Evolutionary conservation across 106 monocot species (phyloP).

Genomic region (Allium cepa): DNA sequence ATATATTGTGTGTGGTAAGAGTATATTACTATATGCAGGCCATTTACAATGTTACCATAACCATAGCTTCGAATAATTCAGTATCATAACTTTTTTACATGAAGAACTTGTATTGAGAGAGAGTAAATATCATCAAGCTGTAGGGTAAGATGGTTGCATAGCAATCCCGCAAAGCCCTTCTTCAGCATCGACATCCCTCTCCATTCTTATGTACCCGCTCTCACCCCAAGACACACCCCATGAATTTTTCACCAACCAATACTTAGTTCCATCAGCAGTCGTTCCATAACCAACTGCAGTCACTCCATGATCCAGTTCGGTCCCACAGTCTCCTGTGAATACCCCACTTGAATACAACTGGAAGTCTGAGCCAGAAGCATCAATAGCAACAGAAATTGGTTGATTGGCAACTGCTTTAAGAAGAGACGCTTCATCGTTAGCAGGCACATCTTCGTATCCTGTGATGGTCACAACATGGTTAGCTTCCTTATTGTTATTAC

Average conservation of each 20-base stretch:
- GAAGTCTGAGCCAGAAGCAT: not conserved
- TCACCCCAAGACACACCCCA: constrained; percentile 7
- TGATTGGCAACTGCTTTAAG: constrained; percentile 10
- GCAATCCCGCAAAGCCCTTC: constrained; percentile 9
- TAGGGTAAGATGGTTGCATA: constrained; percentile 8
- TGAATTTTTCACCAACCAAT: constrained; percentile 12
- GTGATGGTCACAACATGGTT: constrained; percentile 8
- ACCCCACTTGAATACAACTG: constrained; percentile 10
- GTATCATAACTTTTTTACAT: too few species aligned
- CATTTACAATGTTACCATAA: too few species aligned
- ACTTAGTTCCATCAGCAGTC: not conserved
- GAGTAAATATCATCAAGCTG: not conserved
- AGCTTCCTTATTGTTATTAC: constrained; percentile 8
- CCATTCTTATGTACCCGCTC: constrained; percentile 12
- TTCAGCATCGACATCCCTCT: constrained; percentile 2
- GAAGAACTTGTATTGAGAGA: too few species aligned
- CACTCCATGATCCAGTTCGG: constrained; percentile 12
- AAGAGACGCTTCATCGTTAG: constrained; percentile 18
- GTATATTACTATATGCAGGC: too few species aligned
- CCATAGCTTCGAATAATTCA: too few species aligned
- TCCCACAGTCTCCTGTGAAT: constrained; percentile 5
- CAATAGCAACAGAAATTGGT: constrained; percentile 6
- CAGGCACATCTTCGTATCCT: constrained; percentile 25
- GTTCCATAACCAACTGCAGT: constrained; percentile 13
- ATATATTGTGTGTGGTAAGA: too few species aligned